Base-by-base conservation (phyloP, 768 basidiomycete genomes). In the Mycena capillaripes region DNA sequence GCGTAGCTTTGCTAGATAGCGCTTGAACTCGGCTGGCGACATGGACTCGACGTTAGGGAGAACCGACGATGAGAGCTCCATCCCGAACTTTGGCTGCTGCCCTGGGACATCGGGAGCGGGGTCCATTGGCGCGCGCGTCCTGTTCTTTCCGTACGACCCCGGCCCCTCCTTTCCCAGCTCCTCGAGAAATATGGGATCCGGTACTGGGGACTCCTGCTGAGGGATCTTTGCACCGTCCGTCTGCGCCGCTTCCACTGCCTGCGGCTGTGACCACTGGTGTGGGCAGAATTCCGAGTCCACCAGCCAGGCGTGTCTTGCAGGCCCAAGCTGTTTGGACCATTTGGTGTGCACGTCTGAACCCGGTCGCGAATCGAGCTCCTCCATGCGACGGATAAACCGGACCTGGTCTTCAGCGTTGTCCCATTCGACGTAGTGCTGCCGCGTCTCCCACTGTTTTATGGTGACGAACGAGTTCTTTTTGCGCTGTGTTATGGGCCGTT, bases 381-480 rank as follows among this genome's bases (percentile, higher is more conserved):
- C 90, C 80, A 91, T 88, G 70, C 90, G 87, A 75, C 86, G 84
- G 67, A 95, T 85, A 80, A 92, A 93, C 55, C 89, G 84, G n/a
- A 90, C 90, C 78, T 93, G 89, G 48, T 80, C 82, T 76, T 93
- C 90, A 19, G 88, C 92, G 69, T 87, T 86, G 76, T 87, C 87
- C 94, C 95, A 96, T 73, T 93, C 92, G 27, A 93, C 92, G 79
- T 92, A 95, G 75, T 94, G 86, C 67, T 93, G 89, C 64, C 84
- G 89, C 34, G 92, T 89, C 78, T 96, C 95, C 79, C 93, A 89
- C 1, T 89, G 84, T 59, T 86, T 84, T 30, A 96, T 86, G 23
- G 91, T 89, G 69, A 96, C 89, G 76, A 87, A 89, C n/a, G 90
- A 89, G 71, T 89, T 86, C 55, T 88, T 88, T 36, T 90, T 88